Conservation (phyloP, 1,284 basidiomycete species). For the Cutaneotrichosporon cavernicola region DNA sequence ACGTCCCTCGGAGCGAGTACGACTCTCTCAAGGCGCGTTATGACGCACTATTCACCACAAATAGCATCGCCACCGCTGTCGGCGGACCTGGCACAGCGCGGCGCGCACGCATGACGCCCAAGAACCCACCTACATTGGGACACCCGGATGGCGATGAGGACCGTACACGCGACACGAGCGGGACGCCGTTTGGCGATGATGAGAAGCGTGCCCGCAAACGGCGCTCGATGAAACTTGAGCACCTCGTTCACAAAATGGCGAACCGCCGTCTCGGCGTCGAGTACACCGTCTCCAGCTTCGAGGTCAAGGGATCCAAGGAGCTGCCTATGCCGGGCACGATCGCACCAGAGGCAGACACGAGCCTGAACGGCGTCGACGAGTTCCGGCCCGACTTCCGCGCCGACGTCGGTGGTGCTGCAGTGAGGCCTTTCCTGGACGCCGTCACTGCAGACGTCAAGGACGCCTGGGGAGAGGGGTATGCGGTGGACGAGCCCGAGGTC, state of each 20-base stretch:
- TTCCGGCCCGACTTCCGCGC: slow-evolving; percentile 44
- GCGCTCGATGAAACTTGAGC: slow-evolving; percentile 49
- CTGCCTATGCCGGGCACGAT: slow-evolving; percentile 38
- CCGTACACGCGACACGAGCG: slow-evolving; percentile 16
- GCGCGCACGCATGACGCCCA: slow-evolving; percentile 13
- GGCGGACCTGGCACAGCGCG: slow-evolving; percentile 9
- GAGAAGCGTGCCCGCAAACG: slow-evolving; percentile 35
- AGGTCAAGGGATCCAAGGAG: slow-evolving; percentile 36
- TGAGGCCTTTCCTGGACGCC: slow-evolving; percentile 41
- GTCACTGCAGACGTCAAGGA: slow-evolving; percentile 38
- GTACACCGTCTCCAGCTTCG: slow-evolving; percentile 40
- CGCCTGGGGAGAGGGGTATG: slow-evolving; percentile 31
- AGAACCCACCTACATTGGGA: slow-evolving; percentile 13
- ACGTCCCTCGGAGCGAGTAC: slow-evolving; percentile 38
- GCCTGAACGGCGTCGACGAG: slow-evolving; percentile 40
- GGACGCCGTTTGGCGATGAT: slow-evolving; percentile 22
- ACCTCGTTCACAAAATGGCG: slow-evolving; percentile 50
- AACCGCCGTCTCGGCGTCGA: slow-evolving; percentile 50
- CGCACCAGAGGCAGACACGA: slow-evolving; percentile 32
- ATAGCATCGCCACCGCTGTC: slow-evolving; percentile 7
- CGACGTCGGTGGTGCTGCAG: slow-evolving; percentile 28
- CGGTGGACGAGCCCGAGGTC: slow-evolving; percentile 34
- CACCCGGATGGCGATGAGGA: slow-evolving; percentile 13
- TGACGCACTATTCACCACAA: slow-evolving; percentile 32
- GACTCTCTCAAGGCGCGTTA: slow-evolving; percentile 43